These are phyloP conservation scores for Vicia faba DNA, from an alignment of 306 rosid genomes.

Conservation along the genomic window DNA sequence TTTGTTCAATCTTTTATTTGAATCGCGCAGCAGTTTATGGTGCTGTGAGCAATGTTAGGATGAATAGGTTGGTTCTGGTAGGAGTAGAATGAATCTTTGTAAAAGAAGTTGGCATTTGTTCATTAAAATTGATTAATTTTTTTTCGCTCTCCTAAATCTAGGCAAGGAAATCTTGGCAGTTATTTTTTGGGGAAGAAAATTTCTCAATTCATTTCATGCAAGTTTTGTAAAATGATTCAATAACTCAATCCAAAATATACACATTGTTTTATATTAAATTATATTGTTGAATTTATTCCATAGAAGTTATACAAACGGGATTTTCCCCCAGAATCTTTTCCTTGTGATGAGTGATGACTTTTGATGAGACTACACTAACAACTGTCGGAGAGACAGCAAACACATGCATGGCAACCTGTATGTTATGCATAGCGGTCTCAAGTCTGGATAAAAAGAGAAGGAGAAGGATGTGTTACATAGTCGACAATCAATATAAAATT, in stretches of 20 bases:
- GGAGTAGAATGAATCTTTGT: conserved; percentile 34
- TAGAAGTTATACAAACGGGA: too few species aligned
- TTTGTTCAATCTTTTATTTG: conserved; percentile 48
- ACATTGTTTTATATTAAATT: background rate
- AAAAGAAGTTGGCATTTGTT: conserved; percentile 29
- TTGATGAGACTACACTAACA: too few species aligned
- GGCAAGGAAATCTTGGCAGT: background rate
- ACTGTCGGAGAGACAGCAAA: too few species aligned
- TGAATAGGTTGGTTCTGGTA: conserved; percentile 25
- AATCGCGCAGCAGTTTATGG: conserved; percentile 38
- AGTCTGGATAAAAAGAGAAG: too few species aligned
- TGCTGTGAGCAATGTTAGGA: conserved; percentile 46
- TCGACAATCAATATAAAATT: too few species aligned
- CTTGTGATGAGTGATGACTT: too few species aligned
- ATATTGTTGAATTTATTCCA: background rate
- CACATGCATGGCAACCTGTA: too few species aligned
- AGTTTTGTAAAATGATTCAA: background rate
- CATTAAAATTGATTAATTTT: conserved; percentile 11
- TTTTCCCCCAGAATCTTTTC: too few species aligned
- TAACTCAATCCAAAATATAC: background rate
- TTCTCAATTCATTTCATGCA: background rate
- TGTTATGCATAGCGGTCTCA: too few species aligned
- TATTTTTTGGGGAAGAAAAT: background rate
- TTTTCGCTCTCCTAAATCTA: background rate
- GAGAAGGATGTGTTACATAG: too few species aligned